A percentile compares a stretch with the other conserved stretches of the same genome.
Evolutionary conservation across 2,329 filamentous ascomycete genomes (phyloP).

Genomic region (Trichoderma sp.): DNA sequence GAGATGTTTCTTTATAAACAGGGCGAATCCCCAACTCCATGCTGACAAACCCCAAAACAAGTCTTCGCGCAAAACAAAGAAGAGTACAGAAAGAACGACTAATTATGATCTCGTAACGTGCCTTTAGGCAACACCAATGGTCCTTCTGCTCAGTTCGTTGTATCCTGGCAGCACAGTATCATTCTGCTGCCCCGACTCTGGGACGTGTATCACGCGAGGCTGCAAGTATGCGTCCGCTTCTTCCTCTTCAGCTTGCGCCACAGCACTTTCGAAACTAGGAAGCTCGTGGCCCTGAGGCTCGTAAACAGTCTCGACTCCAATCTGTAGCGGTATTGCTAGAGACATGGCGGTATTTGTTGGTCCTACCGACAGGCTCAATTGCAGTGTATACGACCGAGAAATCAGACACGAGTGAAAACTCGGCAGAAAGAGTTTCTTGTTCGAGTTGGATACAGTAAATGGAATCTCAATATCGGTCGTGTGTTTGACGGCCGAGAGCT

Average conservation of each 20-base stretch:
- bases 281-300: conserved; percentile 36
- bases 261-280: conserved; percentile 50
- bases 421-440: conserved; percentile 52
- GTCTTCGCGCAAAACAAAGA: not conserved
- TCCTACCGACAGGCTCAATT: conserved; percentile 44
- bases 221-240: conserved; percentile 43
- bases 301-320: conserved; percentile 43
- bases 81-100: not conserved
- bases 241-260: conserved; percentile 41
- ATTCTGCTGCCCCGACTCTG: conserved; percentile 32
- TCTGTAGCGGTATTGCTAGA: conserved; percentile 49
- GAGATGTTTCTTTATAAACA: not conserved
- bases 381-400: conserved; percentile 53
- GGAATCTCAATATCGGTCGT: conserved; percentile 46
- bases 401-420: conserved; percentile 58
- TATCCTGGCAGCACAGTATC: conserved; percentile 40
- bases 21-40: not conserved
- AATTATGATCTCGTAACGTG: not conserved
- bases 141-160: conserved; percentile 32
- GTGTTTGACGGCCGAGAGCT: conserved; percentile 34
- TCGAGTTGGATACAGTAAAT: conserved; percentile 44
- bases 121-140: conserved; percentile 7
- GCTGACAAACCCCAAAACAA: not conserved
- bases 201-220: conserved; percentile 39
- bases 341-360: conserved; percentile 43